Evolutionary conservation across 2,329 filamentous ascomycete genomes (phyloP), one percentile per base, ranked within the genome.

Genomic region (Lasiodiplodia theobromae): DNA sequence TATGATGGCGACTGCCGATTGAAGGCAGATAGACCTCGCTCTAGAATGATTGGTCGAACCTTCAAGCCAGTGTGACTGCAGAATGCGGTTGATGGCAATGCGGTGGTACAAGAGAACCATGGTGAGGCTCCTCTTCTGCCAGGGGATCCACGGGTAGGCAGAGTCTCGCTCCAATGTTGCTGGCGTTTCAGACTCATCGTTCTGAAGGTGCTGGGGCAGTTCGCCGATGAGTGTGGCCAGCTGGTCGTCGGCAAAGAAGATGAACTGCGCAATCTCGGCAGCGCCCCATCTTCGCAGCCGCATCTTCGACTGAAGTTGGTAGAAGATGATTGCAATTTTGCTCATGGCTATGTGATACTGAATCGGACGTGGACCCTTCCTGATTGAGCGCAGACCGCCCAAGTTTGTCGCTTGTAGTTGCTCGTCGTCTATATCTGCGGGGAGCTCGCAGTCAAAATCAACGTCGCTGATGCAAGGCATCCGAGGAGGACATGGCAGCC

Each of bases 331-430:
- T 8, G 69, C 69, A 31, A 71, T 68, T 34, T 47, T 67, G 14
- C 67, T 52, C 69, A 71, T 70, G 34, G 60, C 53, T n/a, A 71
- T 70, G 67, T 71, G 70, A 64, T 71, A 71, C 40, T 69, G 70
- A 1, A 70, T 63, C 10, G 70, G 67, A 16, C 58, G 70, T 3
- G 70, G 69, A 2, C 52, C 54, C 7, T 49, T 28, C 28, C 66
- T 56, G 10, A 38, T n/a, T 40, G 44, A 34, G 5, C 47, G 37
- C 25, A 47, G 23, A 6, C 25, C 34, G 8, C 57, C 49, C 11
- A 38, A 21, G 23, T 25, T 21, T 7, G 67, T 44, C 14, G 67
- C 67, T 6, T 69, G 69, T 12, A 71, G 67, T 58, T 70, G 63
- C 5, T 47, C 44, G 49, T 71, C 70, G 34, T 52, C 65, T 4